Conservation (phyloP, 1,284 basidiomycete species). For the Chondrostereum purpureum region DNA sequence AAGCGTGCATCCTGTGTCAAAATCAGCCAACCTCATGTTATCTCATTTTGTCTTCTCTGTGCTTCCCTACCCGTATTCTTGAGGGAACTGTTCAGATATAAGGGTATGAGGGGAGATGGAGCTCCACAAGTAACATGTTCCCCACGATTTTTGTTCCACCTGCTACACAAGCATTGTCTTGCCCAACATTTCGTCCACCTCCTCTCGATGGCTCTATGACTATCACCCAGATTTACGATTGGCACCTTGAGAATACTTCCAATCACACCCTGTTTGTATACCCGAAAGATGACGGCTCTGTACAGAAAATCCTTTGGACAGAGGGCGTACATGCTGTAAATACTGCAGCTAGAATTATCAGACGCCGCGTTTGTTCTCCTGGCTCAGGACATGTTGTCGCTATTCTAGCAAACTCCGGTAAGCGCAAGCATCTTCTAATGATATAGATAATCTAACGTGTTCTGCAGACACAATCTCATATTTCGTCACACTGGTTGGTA, state of each 20-base stretch:
- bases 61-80: too few species aligned
- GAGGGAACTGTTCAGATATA: too few species aligned
- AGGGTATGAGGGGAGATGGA: too few species aligned
- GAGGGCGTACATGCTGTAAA: slow-evolving; percentile 6
- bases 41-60: too few species aligned
- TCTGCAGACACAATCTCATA: not conserved
- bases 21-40: too few species aligned
- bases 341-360: slow-evolving; percentile 3
- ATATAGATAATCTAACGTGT: not conserved
- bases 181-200: slow-evolving; percentile 5
- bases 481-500: not conserved
- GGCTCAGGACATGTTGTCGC: not conserved
- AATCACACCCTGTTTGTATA: slow-evolving; percentile 17
- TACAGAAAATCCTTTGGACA: slow-evolving; percentile 6
- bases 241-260: slow-evolving; percentile 14
- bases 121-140: too few species aligned
- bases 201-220: slow-evolving; percentile 7
- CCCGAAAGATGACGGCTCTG: slow-evolving; percentile 3
- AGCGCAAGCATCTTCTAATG: not conserved
- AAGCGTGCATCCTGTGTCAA: too few species aligned
- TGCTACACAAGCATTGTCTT: too few species aligned
- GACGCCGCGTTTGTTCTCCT: not conserved
- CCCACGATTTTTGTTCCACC: too few species aligned
- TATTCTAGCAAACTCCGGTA: not conserved
- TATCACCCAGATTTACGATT: slow-evolving; percentile 18